phyloP scores from a whole-genome alignment of 2,329 filamentous ascomycete genomes.

The Chaetomium sp. region DNA sequence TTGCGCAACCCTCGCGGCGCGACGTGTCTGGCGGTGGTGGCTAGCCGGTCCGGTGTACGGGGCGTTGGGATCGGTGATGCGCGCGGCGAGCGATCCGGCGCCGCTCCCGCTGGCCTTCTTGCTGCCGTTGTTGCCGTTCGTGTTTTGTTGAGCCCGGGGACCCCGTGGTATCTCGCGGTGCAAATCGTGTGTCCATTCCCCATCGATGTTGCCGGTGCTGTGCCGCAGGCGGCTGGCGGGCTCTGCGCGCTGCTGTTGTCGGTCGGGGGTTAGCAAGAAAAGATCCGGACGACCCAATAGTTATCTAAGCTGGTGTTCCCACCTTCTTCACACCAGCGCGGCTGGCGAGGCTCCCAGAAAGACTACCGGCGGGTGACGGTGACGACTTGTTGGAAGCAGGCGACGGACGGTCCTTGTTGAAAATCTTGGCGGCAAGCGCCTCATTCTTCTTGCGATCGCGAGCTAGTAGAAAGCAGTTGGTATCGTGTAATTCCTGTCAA shows the following conservation, averaged over 20 bases:
- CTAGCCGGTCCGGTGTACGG: conserved; percentile 7
- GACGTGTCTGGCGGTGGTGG: conserved; percentile 27
- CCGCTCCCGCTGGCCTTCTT: conserved; percentile 24
- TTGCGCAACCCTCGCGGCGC: conserved; percentile 37
- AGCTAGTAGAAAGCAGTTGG: conserved; percentile 32
- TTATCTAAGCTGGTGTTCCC: background rate
- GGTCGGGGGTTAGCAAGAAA: background rate
- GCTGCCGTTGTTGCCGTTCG: conserved; percentile 26
- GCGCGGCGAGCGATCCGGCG: conserved; percentile 36
- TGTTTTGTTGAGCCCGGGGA: conserved; percentile 26
- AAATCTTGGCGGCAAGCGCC: conserved; percentile 64
- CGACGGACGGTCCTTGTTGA: conserved; percentile 53
- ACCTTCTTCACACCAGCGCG: conserved; percentile 68
- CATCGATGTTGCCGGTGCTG: conserved; percentile 51
- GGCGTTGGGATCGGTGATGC: conserved; percentile 22
- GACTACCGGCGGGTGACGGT: conserved; percentile 39
- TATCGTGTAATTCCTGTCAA: background rate
- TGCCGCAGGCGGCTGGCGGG: conserved; percentile 28
- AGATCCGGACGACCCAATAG: background rate
- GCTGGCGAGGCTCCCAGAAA: conserved; percentile 59
- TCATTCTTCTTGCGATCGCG: conserved; percentile 67
- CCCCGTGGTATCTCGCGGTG: conserved; percentile 40
- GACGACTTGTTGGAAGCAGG: conserved; percentile 46
- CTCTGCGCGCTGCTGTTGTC: conserved; percentile 25
- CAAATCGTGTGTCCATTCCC: conserved; percentile 67